Evolutionary conservation across 148 eudicot species (phyloP).

Genomic region (Spergularia bocconei): DNA sequence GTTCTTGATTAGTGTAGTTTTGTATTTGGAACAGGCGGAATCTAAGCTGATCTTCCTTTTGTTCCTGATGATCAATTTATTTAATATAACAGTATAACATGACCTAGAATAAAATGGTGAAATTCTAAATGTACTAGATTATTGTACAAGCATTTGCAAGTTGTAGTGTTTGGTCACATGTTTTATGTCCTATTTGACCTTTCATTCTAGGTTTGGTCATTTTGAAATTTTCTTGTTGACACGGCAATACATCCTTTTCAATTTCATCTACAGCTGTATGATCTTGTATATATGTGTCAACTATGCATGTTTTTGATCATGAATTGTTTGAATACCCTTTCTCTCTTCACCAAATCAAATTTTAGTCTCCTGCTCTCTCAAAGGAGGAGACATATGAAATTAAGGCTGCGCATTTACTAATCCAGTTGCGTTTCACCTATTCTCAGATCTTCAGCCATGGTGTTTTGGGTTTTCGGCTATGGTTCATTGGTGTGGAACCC

Average conservation of each 20-base stretch:
- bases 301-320: background rate
- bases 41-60: background rate
- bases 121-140: background rate
- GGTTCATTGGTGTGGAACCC: constrained; percentile 99
- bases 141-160: background rate
- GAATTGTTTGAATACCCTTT: background rate
- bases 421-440: constrained; percentile 1
- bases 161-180: constrained; percentile 3
- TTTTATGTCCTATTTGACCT: constrained; percentile 10
- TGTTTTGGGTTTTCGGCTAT: constrained; percentile 94
- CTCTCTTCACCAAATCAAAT: background rate
- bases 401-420: background rate
- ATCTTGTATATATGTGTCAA: background rate
- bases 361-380: background rate
- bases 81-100: background rate
- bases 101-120: background rate
- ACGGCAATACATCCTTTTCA: constrained; percentile 17
- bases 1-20: background rate
- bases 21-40: constrained; percentile 5
- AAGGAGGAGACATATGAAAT: background rate
- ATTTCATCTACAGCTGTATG: constrained; percentile 13
- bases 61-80: background rate
- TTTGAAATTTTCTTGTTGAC: constrained; percentile 25
- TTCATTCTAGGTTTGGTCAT: constrained; percentile 15
- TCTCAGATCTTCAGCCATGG: constrained; percentile 51